Evolutionary conservation across 176 grass and related monocot species (phyloP), one percentile per base, ranked within the genome.

Genomic region (Triticum urartu): DNA sequence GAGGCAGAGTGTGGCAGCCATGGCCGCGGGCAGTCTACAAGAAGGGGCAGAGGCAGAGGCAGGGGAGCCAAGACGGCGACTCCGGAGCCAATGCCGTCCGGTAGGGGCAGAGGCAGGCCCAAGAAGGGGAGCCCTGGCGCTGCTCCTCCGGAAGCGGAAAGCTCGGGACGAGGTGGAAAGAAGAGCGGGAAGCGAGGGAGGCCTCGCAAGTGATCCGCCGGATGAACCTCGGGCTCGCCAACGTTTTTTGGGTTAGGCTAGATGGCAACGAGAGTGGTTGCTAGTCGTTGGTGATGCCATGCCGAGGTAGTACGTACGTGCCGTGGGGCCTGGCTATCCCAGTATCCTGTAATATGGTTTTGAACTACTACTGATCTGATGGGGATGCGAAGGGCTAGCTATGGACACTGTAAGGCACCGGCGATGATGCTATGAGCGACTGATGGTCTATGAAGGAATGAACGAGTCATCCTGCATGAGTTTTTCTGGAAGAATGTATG

Each of bases 21-120:
- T 11, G 82, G 90, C 9, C 68, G 85, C n/a, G 89, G 87, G 72
- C 66, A 82, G 38, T 88, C 88, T 22, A 86, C 63, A 11, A 91
- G 86, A 84, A 91, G 95, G 24, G 72, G 95, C 89, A 54, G 50
- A 50, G 71, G 95, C 89, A 92, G 91, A 81, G 84, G 91, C 86
- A 92, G 91, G 81, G 92, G 88, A 20, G 79, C 79, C 39, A 91
- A 81, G 85, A 88, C 56, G 43, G 77, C 61, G 5, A 24, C 87
- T 47, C 85, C 89, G n/a, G 80, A 82, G 61, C 40, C 73, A 59
- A 91, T 86, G 84, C 39, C 81, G 78, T 79, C 87, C 26, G 71
- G 95, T 87, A 50, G 45, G 4, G 45, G 45, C 86, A 92, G 91
- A 81, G 91, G 93, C 13, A 93, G 83, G 3, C 89, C 91, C 36